A percentile compares a stretch with the other conserved stretches of the same genome.
Evolutionary conservation across 805 yeast genomes (phyloP).

Genomic region (Sporopachydermia lactativora): DNA sequence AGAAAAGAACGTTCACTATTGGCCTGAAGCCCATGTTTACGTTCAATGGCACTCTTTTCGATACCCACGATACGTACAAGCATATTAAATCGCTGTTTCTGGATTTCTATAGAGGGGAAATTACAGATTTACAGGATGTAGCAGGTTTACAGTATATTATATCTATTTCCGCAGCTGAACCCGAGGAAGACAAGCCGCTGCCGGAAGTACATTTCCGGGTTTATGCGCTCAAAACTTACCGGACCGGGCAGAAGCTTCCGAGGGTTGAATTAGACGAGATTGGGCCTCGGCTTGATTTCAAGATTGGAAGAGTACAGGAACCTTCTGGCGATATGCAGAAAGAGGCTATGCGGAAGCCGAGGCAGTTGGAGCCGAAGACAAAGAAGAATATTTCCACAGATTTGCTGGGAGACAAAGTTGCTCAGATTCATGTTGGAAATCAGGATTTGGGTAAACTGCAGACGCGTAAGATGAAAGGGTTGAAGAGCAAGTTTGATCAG

Average conservation of each 20-base stretch:
- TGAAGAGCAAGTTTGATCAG: constrained; percentile 79
- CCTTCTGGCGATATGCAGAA: constrained; percentile 82
- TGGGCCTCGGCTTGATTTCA: constrained; percentile 92
- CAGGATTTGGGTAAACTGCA: constrained; percentile 86
- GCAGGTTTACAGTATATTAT: constrained; percentile 91
- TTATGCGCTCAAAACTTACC: constrained; percentile 68
- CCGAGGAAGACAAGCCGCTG: constrained; percentile 50
- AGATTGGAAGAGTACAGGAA: constrained; percentile 71
- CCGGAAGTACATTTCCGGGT: constrained; percentile 86
- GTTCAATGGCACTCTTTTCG: constrained; percentile 87
- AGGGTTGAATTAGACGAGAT: constrained; percentile 89
- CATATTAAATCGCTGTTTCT: constrained; percentile 80
- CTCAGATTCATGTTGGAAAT: constrained; percentile 89
- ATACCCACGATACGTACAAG: constrained; percentile 70
- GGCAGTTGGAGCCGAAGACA: constrained; percentile 63
- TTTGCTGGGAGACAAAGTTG: constrained; percentile 89
- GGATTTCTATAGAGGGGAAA: constrained; percentile 85
- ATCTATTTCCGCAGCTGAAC: constrained; percentile 62
- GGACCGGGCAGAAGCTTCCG: constrained; percentile 72
- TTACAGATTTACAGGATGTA: constrained; percentile 72
- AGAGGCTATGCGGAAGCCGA: constrained; percentile 75
- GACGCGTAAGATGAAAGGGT: constrained; percentile 97
- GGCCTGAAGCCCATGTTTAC: constrained; percentile 92
- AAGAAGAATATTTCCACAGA: constrained; percentile 86
- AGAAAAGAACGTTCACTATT: constrained; percentile 61